phyloP scores from a whole-genome alignment of 2,329 filamentous ascomycete species.

The Alternaria gaisen region DNA sequence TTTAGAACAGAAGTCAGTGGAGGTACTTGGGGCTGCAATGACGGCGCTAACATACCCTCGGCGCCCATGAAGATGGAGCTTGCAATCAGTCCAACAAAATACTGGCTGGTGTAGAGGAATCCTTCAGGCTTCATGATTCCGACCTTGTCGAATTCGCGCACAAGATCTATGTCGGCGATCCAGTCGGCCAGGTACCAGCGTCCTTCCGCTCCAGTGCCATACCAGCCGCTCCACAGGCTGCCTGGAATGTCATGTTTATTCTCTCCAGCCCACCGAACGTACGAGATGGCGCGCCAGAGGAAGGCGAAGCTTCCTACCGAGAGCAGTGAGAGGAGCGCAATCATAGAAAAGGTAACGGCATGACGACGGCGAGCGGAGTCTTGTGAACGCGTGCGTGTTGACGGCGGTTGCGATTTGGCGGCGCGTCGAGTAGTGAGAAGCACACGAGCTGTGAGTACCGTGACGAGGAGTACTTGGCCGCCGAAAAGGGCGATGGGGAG shows the following conservation, averaged over 20 bases:
- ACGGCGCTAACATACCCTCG: conserved; percentile 55
- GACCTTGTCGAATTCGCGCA: conserved; percentile 63
- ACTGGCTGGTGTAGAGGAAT: conserved; percentile 71
- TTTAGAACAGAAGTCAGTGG: conserved; percentile 25
- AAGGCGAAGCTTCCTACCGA: conserved; percentile 57
- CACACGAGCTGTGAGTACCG: conserved; percentile 40
- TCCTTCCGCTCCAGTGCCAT: conserved; percentile 48
- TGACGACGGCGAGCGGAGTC: conserved; percentile 41
- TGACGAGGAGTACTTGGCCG: conserved; percentile 43
- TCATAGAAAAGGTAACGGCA: conserved; percentile 52
- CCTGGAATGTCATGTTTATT: conserved; percentile 53
- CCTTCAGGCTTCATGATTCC: conserved; percentile 64
- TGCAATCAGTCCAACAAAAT: conserved; percentile 63
- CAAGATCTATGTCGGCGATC: conserved; percentile 63
- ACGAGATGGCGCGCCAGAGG: conserved; percentile 58
- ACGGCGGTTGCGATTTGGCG: conserved; percentile 44
- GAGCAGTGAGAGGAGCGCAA: conserved; percentile 59
- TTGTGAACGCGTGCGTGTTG: conserved; percentile 46
- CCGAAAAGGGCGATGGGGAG: conserved; percentile 45
- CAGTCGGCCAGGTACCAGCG: conserved; percentile 59
- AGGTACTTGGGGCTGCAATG: neutral
- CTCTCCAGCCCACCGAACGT: conserved; percentile 60
- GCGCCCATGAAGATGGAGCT: conserved; percentile 67
- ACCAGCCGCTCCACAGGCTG: conserved; percentile 52
- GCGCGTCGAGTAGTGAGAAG: conserved; percentile 43